Conservation (phyloP, 805 yeast genomes). For the Starmerella lactis-condensi region DNA sequence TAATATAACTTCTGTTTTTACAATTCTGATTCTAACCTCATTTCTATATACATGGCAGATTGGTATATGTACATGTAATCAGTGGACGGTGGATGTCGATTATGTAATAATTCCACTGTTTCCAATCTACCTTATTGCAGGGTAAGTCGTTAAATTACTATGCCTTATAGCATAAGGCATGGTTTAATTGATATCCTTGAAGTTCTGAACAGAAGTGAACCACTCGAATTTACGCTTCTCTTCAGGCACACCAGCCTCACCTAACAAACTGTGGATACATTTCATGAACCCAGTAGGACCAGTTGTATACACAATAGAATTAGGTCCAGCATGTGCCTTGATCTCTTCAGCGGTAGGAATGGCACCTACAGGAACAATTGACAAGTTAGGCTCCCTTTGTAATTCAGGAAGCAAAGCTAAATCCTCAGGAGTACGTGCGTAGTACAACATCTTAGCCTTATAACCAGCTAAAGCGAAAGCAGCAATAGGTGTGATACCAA, state of each 20-base stretch:
- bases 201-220: slow-evolving; percentile 12
- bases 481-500: slow-evolving; percentile 48
- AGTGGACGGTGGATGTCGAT: too few relatives aligned
- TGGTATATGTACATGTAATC: too few relatives aligned
- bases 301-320: slow-evolving; percentile 8
- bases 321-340: neutral
- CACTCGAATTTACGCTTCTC: slow-evolving; percentile 12
- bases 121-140: too few relatives aligned
- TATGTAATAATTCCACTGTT: too few relatives aligned
- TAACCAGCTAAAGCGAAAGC: slow-evolving; percentile 28
- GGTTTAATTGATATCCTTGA: too few relatives aligned
- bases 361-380: slow-evolving; percentile 1
- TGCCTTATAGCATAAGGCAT: too few relatives aligned
- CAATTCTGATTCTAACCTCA: too few relatives aligned
- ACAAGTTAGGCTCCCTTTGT: slow-evolving; percentile 7
- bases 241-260: slow-evolving; percentile 7
- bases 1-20: too few relatives aligned
- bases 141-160: too few relatives aligned
- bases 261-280: slow-evolving; percentile 4
- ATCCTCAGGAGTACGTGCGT: slow-evolving; percentile 22
- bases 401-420: slow-evolving; percentile 8
- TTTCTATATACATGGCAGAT: too few relatives aligned
- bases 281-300: slow-evolving; percentile 17
- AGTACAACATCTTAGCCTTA: slow-evolving; percentile 20
- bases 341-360: slow-evolving; percentile 8